Evolutionary conservation across 805 yeast genomes (phyloP).

Genomic region (Cyberlindnera petersonii): DNA sequence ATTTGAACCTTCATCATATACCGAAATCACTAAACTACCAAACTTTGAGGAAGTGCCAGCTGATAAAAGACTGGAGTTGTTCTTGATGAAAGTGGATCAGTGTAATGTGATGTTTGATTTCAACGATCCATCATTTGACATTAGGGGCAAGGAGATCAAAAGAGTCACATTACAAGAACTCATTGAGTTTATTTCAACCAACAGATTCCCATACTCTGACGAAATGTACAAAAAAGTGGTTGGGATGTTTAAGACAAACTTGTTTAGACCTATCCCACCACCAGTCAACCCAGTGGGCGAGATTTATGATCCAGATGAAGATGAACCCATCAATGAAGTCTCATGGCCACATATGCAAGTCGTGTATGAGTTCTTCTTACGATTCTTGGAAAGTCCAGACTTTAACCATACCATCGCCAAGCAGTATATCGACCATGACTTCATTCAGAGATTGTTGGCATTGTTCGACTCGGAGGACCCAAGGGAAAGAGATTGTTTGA

Average conservation of each 20-base stretch:
- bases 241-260: conserved; percentile 81
- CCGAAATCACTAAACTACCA: conserved; percentile 73
- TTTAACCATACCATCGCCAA: conserved; percentile 91
- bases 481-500: conserved; percentile 89
- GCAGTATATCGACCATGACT: conserved; percentile 88
- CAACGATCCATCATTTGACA: conserved; percentile 86
- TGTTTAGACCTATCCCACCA: conserved; percentile 96
- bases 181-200: conserved; percentile 79
- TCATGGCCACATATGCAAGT: conserved; percentile 99
- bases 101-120: conserved; percentile 94
- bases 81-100: conserved; percentile 86
- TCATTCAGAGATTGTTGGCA: conserved; percentile 75
- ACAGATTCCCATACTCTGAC: conserved; percentile 81
- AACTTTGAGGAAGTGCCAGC: conserved; percentile 84
- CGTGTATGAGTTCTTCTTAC: conserved; percentile 87
- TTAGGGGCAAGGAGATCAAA: conserved; percentile 90
- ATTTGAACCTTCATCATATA: conserved; percentile 71
- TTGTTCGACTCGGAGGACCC: conserved; percentile 96
- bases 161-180: conserved; percentile 83
- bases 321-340: conserved; percentile 92
- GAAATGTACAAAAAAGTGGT: conserved; percentile 88
- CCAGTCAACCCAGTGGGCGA: conserved; percentile 98
- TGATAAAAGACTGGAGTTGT: conserved; percentile 73
- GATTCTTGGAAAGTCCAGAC: conserved; percentile 92
- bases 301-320: conserved; percentile 96